Percentiles rank a stretch among this genome's conserved stretches.
Evolutionary conservation across 495 filamentous ascomycete genomes (phyloP).

Genomic region (Aspergillus panamensis): DNA sequence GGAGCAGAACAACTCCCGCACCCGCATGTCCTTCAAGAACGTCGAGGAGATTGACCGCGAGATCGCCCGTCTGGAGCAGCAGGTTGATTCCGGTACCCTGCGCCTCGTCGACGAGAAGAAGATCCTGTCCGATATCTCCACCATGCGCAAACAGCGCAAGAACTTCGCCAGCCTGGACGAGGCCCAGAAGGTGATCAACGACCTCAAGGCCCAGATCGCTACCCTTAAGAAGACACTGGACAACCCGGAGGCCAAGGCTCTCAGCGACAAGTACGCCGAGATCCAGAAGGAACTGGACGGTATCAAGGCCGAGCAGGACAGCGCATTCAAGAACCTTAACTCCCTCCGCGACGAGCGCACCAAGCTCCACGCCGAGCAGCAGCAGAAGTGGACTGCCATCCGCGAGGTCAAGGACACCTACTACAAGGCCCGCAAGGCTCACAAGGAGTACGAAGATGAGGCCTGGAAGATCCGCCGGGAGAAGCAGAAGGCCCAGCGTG

Average conservation of each 20-base stretch:
- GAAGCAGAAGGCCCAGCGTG: constrained; percentile 73
- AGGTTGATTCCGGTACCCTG: constrained; percentile 82
- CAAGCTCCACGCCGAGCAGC: constrained; percentile 75
- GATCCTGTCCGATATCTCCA: constrained; percentile 75
- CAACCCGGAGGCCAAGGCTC: constrained; percentile 85
- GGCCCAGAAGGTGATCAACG: constrained; percentile 77
- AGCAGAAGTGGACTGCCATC: constrained; percentile 75
- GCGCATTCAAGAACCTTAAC: constrained; percentile 79
- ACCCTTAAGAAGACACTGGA: constrained; percentile 81
- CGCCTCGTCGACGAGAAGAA: constrained; percentile 97
- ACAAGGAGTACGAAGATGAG: constrained; percentile 76
- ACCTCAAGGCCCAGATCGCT: constrained; percentile 77
- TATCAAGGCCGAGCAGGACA: constrained; percentile 88
- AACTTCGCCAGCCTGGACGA: constrained; percentile 79
- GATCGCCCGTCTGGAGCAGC: constrained; percentile 73
- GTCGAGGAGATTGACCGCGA: constrained; percentile 81
- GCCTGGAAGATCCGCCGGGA: constrained; percentile 69
- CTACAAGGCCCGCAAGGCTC: constrained; percentile 71
- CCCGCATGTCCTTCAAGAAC: constrained; percentile 75
- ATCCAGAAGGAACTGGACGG: constrained; percentile 80
- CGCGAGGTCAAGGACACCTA: constrained; percentile 83
- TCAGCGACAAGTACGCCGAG: constrained; percentile 77
- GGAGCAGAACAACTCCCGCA: constrained; percentile 78
- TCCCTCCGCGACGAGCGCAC: constrained; percentile 83
- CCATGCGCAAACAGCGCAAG: constrained; percentile 83